Conservation (phyloP, 495 filamentous ascomycete species). For the Aspergillus asperescens region DNA sequence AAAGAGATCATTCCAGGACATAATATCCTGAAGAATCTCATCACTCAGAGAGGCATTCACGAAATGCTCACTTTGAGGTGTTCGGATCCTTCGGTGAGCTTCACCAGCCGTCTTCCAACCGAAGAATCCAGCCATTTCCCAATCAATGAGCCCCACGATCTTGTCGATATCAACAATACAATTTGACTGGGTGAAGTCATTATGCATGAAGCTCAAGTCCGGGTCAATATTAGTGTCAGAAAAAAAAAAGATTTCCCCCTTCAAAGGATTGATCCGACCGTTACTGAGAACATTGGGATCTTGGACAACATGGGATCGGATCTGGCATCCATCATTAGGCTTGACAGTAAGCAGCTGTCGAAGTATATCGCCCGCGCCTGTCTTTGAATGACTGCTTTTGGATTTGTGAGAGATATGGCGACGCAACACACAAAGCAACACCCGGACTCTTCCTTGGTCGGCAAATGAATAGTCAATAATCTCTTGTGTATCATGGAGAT, state of each 20-base stretch:
- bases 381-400: constrained; percentile 40
- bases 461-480: constrained; percentile 36
- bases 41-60: no score
- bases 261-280: constrained; percentile 28
- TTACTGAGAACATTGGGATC: constrained; percentile 34
- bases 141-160: constrained; percentile 42
- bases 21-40: no score
- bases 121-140: constrained; percentile 45
- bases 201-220: constrained; percentile 33
- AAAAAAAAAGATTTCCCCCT: constrained; percentile 34
- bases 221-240: constrained; percentile 20
- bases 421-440: constrained; percentile 39
- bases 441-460: constrained; percentile 43
- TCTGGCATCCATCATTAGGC: constrained; percentile 14
- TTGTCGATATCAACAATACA: constrained; percentile 38
- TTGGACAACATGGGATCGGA: constrained; percentile 27
- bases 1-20: no score
- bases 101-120: constrained; percentile 38
- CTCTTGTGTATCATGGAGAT: constrained; percentile 26
- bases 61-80: constrained; percentile 36
- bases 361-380: constrained; percentile 36
- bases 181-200: constrained; percentile 38
- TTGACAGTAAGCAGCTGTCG: constrained; percentile 24
- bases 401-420: constrained; percentile 33
- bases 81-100: constrained; percentile 33